Base-by-base conservation (phyloP, 805 yeast species). In the Cyberlindnera galapagoensis region DNA sequence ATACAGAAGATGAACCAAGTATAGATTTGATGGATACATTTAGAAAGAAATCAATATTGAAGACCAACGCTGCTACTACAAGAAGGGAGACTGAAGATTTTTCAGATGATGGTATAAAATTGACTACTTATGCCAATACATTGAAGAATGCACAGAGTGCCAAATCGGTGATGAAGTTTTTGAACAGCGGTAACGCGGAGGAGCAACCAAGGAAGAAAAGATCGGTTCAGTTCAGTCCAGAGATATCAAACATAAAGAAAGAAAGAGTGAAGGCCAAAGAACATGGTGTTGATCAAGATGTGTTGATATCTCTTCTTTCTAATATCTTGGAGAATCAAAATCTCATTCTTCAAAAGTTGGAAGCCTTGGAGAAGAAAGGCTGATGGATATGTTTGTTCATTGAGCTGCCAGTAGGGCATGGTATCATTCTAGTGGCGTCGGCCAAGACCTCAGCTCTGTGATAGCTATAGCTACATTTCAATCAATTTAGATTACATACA, bases 191-290 rank as follows among this genome's bases (percentile, higher is more conserved):
- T 8, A 30, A 26, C 9, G 46, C 33, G 21, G 30, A 25, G 8
- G 34, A 24, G 12, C 43, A 40, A 17, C 41, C 52, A 10, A 43
- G 44, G 25, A 46, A 43, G 36, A 45, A 38, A 34, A 54, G 56
- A 30, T 46, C 39, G 4, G 65, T 59, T 5, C 54, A 51, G 8
- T 60, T 60, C 30, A n/a, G n/a, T n/a, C n/a, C n/a, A n/a, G n/a
- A n/a, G n/a, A n/a, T n/a, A n/a, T n/a, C n/a, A n/a, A n/a, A n/a
- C n/a, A n/a, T n/a, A n/a, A n/a, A n/a, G n/a, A n/a, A n/a, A n/a
- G n/a, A n/a, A n/a, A n/a, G n/a, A n/a, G 43, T 39, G 7, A 30
- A 35, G 5, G 23, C 22, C 10, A 21, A 15, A 4, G 16, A 28
- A 7, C 18, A 22, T n/a, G 14, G 17, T 14, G 33, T 26, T 7